Percentiles rank a stretch among this genome's conserved stretches.
phyloP scores from a whole-genome alignment of 306 rosid genomes.

The Morella rubra region DNA sequence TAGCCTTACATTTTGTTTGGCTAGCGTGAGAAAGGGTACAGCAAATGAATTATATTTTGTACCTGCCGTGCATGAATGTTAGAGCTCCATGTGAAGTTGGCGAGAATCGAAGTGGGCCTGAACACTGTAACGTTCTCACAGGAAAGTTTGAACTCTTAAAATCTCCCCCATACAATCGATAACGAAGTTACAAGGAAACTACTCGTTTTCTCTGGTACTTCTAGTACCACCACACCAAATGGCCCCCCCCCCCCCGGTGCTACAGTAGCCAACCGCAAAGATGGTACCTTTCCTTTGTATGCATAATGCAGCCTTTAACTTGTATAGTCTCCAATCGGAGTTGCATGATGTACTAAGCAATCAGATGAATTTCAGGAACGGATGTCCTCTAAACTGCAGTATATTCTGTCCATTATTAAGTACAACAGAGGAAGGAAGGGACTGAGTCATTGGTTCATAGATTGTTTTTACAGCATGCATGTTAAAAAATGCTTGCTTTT shows the following conservation, averaged over 20 bases:
- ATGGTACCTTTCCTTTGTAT: background rate
- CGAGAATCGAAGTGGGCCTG: conserved; percentile 2
- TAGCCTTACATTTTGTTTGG: background rate
- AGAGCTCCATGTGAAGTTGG: background rate
- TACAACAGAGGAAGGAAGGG: no score
- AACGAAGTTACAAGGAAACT: background rate
- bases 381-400: no score
- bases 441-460: no score
- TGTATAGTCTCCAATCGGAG: background rate
- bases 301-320: background rate
- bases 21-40: background rate
- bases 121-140: background rate
- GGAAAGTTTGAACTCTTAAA: background rate
- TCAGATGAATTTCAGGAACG: no score
- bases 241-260: background rate
- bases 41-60: background rate
- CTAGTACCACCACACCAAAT: background rate
- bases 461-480: no score
- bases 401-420: no score
- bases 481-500: no score
- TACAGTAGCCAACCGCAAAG: background rate
- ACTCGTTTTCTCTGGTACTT: background rate
- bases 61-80: background rate
- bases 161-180: background rate
- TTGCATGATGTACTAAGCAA: no score